Evolutionary conservation across 1,284 basidiomycete species (phyloP).

Genomic region (Coniferiporia sulphurascens): DNA sequence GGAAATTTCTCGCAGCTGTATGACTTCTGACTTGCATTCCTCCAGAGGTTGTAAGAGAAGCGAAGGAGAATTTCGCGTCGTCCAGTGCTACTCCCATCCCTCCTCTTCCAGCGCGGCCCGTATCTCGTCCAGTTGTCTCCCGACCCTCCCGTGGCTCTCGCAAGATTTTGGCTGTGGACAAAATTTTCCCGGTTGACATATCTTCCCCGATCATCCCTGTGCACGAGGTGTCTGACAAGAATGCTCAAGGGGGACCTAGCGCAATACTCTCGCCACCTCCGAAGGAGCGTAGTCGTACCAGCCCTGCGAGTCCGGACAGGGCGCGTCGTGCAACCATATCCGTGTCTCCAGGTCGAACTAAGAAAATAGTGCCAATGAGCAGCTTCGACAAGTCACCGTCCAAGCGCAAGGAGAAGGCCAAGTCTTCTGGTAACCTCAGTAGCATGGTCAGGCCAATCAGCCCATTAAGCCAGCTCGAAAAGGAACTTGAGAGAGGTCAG

Average conservation of each 20-base stretch:
- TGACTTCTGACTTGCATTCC: slow-evolving; percentile 12
- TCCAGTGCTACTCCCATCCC: slow-evolving; percentile 44
- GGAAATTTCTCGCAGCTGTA: neutral
- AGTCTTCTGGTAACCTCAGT: slow-evolving; percentile 42
- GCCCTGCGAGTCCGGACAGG: slow-evolving; percentile 44
- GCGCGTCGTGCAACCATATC: slow-evolving; percentile 63
- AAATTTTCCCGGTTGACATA: slow-evolving; percentile 55
- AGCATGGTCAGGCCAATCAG: slow-evolving; percentile 63
- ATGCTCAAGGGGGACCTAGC: neutral
- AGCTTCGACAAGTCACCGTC: slow-evolving; percentile 46
- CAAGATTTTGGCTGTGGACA: slow-evolving; percentile 57
- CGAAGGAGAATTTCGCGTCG: slow-evolving; percentile 62
- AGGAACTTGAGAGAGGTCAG: slow-evolving; percentile 56
- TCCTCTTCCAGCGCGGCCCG: slow-evolving; percentile 54
- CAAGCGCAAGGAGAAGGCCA: slow-evolving; percentile 59
- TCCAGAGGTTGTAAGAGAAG: slow-evolving; percentile 71
- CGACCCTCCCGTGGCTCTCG: slow-evolving; percentile 51
- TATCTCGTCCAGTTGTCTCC: slow-evolving; percentile 43
- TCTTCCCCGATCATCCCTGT: slow-evolving; percentile 32
- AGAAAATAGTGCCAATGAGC: slow-evolving; percentile 28
- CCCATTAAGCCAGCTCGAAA: slow-evolving; percentile 54
- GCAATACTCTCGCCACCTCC: slow-evolving; percentile 17
- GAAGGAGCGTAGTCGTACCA: slow-evolving; percentile 23
- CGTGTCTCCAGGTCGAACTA: slow-evolving; percentile 46
- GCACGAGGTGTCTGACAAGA: slow-evolving; percentile 20